Conservation (phyloP, 2,329 filamentous ascomycete species). For the Dactylellina sp. region DNA sequence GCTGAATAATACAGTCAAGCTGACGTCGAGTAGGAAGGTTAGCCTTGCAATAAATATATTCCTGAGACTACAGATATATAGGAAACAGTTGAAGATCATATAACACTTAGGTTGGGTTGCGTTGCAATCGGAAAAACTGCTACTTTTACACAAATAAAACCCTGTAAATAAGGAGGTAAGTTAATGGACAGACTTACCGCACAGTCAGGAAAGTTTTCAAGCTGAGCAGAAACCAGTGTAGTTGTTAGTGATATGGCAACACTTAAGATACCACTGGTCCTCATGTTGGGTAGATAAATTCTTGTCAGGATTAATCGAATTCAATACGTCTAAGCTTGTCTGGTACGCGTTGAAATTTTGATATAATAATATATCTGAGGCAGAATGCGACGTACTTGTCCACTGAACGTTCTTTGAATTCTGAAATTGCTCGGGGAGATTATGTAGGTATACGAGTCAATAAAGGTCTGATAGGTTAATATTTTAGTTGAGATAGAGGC, state of each 20-base stretch:
- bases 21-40: background rate
- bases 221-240: constrained; percentile 28
- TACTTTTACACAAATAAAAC: background rate
- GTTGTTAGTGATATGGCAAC: background rate
- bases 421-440: background rate
- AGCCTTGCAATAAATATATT: background rate
- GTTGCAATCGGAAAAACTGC: background rate
- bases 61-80: background rate
- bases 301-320: constrained; percentile 15
- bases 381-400: too few species aligned
- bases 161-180: too few species aligned
- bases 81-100: background rate
- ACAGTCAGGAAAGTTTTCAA: constrained; percentile 27
- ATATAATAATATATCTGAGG: too few species aligned
- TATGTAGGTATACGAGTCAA: background rate
- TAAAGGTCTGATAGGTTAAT: background rate
- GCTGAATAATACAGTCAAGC: constrained; percentile 29
- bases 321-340: too few species aligned
- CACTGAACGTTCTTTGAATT: too few species aligned
- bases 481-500: too few species aligned
- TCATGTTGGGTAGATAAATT: constrained; percentile 20
- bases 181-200: constrained; percentile 19
- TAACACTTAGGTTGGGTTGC: too few species aligned
- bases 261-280: constrained; percentile 3
- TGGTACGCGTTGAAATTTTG: too few species aligned